Evolutionary conservation across 352 stramenopile species (phyloP).

Genomic region (Phytophthora aleatoria): DNA sequence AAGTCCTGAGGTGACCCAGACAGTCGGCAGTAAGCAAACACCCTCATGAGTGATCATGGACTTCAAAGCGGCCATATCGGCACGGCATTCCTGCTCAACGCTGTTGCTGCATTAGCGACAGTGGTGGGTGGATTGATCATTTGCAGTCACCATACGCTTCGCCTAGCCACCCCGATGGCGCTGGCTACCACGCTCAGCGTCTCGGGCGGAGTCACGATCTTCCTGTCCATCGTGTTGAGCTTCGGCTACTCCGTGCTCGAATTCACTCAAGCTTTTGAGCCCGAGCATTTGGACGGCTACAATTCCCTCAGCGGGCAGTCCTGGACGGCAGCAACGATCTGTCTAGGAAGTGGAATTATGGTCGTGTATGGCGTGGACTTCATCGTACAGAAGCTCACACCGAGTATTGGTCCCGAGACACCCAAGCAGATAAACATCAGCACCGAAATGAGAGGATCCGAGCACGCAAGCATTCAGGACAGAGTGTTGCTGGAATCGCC

Average conservation of each 20-base stretch:
- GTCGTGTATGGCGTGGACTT: conserved; percentile 55
- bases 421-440: background rate
- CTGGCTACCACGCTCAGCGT: conserved; percentile 64
- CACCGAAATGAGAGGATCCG: background rate
- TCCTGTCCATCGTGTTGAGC: conserved; percentile 72
- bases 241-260: conserved; percentile 49
- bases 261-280: conserved; percentile 39
- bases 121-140: conserved; percentile 61
- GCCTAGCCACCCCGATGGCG: conserved; percentile 53
- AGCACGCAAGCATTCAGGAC: background rate
- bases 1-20: background rate
- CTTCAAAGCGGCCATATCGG: conserved; percentile 8
- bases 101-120: conserved; percentile 49
- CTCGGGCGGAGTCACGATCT: conserved; percentile 71
- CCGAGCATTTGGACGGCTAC: conserved; percentile 21
- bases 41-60: conserved; percentile 7
- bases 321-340: conserved; percentile 80
- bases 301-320: conserved; percentile 37
- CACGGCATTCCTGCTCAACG: conserved; percentile 48
- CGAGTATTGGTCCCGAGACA: conserved; percentile 7
- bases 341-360: conserved; percentile 83
- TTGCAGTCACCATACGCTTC: conserved; percentile 56
- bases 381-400: conserved; percentile 49
- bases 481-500: background rate
- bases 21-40: background rate